A percentile compares a stretch with the other conserved stretches of the same genome.
Evolutionary conservation across 148 eudicot genomes (phyloP).

Genomic region (Polygonum maritimum): DNA sequence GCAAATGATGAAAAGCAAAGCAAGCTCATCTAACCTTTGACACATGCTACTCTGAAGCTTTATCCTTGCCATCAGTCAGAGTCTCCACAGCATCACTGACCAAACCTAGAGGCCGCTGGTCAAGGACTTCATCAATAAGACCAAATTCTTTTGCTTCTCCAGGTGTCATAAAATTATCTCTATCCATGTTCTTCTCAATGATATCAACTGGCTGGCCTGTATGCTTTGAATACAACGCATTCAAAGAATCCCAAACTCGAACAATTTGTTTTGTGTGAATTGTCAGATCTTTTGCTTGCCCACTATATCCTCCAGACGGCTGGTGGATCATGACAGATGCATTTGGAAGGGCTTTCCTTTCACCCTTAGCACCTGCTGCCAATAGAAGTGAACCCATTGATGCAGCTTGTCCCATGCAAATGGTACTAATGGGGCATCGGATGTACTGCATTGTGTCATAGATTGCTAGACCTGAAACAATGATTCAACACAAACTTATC

Average conservation of each 20-base stretch:
- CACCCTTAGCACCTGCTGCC: slow-evolving; percentile 92
- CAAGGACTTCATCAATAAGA: slow-evolving; percentile 81
- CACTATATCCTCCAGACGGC: slow-evolving; percentile 97
- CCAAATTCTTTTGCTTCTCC: slow-evolving; percentile 95
- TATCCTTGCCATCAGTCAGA: slow-evolving; percentile 42
- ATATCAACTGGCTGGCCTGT: slow-evolving; percentile 69
- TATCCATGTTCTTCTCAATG: slow-evolving; percentile 85
- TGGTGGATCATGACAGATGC: slow-evolving; percentile 92
- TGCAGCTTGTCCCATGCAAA: slow-evolving; percentile 97
- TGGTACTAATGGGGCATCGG: slow-evolving; percentile 84
- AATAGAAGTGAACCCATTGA: slow-evolving; percentile 93
- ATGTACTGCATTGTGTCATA: slow-evolving; percentile 99
- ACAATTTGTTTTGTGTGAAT: slow-evolving; percentile 93
- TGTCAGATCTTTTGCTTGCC: slow-evolving; percentile 90
- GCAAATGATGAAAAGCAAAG: neutral
- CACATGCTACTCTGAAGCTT: slow-evolving; percentile 13
- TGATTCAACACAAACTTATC: neutral
- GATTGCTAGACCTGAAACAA: slow-evolving; percentile 81
- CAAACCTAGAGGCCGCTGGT: slow-evolving; percentile 69
- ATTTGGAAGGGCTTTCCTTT: slow-evolving; percentile 85
- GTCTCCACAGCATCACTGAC: slow-evolving; percentile 75
- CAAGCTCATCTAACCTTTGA: neutral
- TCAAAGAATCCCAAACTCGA: slow-evolving; percentile 85
- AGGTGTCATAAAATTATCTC: slow-evolving; percentile 95
- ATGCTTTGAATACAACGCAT: slow-evolving; percentile 76